Evolutionary conservation across 2,329 filamentous ascomycete genomes (phyloP), one percentile per base, ranked within the genome.

Genomic region (Stachybotrys echinatus): DNA sequence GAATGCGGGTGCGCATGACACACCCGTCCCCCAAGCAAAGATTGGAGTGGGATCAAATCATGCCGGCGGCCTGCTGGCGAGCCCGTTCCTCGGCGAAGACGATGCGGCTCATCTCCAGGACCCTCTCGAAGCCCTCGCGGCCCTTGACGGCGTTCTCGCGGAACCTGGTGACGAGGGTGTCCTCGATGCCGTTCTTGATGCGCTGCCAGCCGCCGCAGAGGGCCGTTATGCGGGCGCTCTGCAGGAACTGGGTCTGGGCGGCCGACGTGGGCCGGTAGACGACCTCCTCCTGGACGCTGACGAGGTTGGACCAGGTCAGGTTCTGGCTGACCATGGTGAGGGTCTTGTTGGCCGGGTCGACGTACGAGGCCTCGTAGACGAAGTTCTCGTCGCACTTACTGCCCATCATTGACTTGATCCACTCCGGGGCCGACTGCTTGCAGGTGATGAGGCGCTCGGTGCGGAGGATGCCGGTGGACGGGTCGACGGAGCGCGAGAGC

Each of bases 271-370:
- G 91, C 58, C 80, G 78, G 74, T 97, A 97, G 50, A 88, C 76
- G 55, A 96, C 92, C 18, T 92, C 96, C 75, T 99, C 94, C 67
- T 92, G 88, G 43, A 96, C 91, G 63, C 82, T 90, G 66, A 97
- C 78, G 48, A 99, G 81, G 63, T 97, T 95, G 55, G 84, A 87
- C 81, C 84, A 94, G 7, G 94, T 97, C 66, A 99, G 77, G 73
- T 99, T 99, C 67, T 90, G 89, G 58, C 89, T 94, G 68, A 92
- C 91, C 88, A 99, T 96, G 54, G 92, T 97, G 64, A 99, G 89
- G 56, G 89, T 95, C 72, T 92, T 90, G 54, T 78, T 76, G 40
- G 70, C 64, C 1, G 89, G 89, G 70, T 97, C 90, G 65, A 99
- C 92, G 69, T 97, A 97, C 52, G 89, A 95, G 42, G 92, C 88